phyloP scores from a whole-genome alignment of 1,139 yeast species.

The Yamadazyma triangularis region DNA sequence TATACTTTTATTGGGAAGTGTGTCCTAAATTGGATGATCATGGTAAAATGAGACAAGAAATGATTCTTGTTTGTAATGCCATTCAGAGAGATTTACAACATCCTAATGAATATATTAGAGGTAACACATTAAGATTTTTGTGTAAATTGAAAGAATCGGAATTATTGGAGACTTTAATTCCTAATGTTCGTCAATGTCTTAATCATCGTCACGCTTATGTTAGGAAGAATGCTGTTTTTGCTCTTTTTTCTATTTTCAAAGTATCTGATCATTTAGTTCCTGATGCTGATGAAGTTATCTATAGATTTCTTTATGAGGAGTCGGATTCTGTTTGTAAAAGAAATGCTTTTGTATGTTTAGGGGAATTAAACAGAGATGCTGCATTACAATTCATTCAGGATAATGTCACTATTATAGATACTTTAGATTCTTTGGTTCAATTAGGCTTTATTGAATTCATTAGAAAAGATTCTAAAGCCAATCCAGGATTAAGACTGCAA shows the following conservation, averaged over 20 bases:
- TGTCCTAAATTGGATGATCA: slow-evolving; percentile 86
- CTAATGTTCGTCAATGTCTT: slow-evolving; percentile 84
- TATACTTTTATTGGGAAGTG: slow-evolving; percentile 97
- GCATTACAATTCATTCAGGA: slow-evolving; percentile 81
- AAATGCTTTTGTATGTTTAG: slow-evolving; percentile 88
- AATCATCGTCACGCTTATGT: slow-evolving; percentile 98
- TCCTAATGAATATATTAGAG: slow-evolving; percentile 95
- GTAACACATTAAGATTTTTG: slow-evolving; percentile 88
- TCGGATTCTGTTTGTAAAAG: slow-evolving; percentile 92
- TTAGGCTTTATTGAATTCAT: slow-evolving; percentile 89
- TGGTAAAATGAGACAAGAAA: slow-evolving; percentile 94
- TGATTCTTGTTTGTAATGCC: slow-evolving; percentile 97
- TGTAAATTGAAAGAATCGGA: slow-evolving; percentile 91
- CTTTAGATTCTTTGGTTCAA: slow-evolving; percentile 83
- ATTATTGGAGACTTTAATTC: slow-evolving; percentile 90
- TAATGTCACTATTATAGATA: slow-evolving; percentile 55
- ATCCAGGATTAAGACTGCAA: slow-evolving; percentile 62
- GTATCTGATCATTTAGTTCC: slow-evolving; percentile 88
- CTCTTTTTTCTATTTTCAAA: slow-evolving; percentile 75
- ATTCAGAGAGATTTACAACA: slow-evolving; percentile 96
- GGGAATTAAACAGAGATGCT: slow-evolving; percentile 77
- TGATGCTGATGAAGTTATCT: slow-evolving; percentile 85
- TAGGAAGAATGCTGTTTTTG: slow-evolving; percentile 93
- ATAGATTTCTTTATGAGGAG: slow-evolving; percentile 72
- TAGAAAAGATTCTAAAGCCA: slow-evolving; percentile 67